Percentiles rank a stretch among this genome's conserved stretches.
These are phyloP conservation scores for Sherardia arvensis DNA, from an alignment of 257 asterid genomes.

Conservation along the genomic window DNA sequence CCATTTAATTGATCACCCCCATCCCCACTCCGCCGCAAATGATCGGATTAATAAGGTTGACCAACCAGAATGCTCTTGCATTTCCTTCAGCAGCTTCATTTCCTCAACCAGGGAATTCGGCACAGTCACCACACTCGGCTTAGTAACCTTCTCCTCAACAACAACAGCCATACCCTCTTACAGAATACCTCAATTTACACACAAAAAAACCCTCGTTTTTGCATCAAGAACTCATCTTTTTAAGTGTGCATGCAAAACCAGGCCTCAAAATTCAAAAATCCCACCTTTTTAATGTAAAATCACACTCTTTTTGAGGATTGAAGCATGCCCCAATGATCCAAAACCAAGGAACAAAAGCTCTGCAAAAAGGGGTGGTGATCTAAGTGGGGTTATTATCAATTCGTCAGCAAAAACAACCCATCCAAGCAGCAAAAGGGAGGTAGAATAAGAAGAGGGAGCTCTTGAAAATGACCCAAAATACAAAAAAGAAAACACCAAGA, in stretches of 20 bases:
- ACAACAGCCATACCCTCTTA: constrained; percentile 39
- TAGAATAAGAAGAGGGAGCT: constrained; percentile 17
- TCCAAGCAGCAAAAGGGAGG: constrained; percentile 26
- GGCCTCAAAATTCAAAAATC: background rate
- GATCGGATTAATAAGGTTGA: too few relatives aligned
- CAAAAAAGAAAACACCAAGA: constrained; percentile 7
- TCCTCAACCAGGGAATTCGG: constrained; percentile 55
- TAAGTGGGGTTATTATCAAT: constrained; percentile 63
- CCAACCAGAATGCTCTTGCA: constrained; percentile 72
- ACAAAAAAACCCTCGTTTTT: background rate
- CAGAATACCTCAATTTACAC: constrained; percentile 4
- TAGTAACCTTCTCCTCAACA: constrained; percentile 52
- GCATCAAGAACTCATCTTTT: constrained; percentile 8
- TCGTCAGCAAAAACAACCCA: constrained; percentile 28
- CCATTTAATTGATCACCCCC: too few relatives aligned
- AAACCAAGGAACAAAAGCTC: constrained; percentile 59
- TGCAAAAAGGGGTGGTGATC: constrained; percentile 66
- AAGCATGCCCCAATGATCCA: constrained; percentile 61
- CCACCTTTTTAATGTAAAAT: too few relatives aligned
- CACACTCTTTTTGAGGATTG: too few relatives aligned
- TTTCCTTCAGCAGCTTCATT: constrained; percentile 72
- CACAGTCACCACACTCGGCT: constrained; percentile 45
- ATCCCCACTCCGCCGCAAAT: too few relatives aligned
- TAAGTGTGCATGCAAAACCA: background rate
- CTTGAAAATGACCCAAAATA: constrained; percentile 13